Percentiles rank a stretch among this genome's conserved stretches.
These are phyloP conservation scores for Geotrichum australiense DNA, from an alignment of 1,139 yeast genomes.

Conservation along the genomic window DNA sequence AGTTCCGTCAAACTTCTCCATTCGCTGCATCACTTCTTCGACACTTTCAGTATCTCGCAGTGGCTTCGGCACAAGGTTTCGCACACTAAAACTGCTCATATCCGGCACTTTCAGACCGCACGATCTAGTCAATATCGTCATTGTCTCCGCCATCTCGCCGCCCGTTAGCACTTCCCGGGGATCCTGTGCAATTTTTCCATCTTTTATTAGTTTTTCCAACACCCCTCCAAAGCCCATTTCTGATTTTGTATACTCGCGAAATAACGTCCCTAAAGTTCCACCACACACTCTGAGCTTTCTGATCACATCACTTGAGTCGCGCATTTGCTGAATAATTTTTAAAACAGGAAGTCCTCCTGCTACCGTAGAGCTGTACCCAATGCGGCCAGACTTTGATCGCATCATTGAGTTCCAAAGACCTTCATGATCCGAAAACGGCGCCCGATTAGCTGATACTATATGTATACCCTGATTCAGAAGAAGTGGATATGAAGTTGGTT, in stretches of 20 bases:
- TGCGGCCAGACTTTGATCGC: conserved; percentile 59
- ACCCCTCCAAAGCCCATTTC: no score
- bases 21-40: conserved; percentile 67
- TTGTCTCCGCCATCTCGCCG: conserved; percentile 95
- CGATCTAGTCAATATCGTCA: conserved; percentile 88
- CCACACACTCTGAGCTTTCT: no score
- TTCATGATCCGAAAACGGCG: conserved; percentile 81
- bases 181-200: conserved; percentile 98
- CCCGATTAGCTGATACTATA: conserved; percentile 96
- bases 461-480: conserved; percentile 76
- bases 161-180: conserved; percentile 99
- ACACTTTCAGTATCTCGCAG: conserved; percentile 68
- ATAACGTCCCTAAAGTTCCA: no score
- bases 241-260: no score
- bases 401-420: conserved; percentile 73
- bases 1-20: conserved; percentile 77
- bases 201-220: conserved; percentile 67
- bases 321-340: conserved; percentile 77
- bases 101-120: conserved; percentile 80
- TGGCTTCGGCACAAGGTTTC: conserved; percentile 82
- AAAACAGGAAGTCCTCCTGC: conserved; percentile 97
- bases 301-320: conserved; percentile 86
- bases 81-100: conserved; percentile 81
- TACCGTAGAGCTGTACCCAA: conserved; percentile 95
- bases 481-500: conserved; percentile 71